Conservation (phyloP, 805 yeast species). For the Sugiyamaella qingdaonensis region DNA sequence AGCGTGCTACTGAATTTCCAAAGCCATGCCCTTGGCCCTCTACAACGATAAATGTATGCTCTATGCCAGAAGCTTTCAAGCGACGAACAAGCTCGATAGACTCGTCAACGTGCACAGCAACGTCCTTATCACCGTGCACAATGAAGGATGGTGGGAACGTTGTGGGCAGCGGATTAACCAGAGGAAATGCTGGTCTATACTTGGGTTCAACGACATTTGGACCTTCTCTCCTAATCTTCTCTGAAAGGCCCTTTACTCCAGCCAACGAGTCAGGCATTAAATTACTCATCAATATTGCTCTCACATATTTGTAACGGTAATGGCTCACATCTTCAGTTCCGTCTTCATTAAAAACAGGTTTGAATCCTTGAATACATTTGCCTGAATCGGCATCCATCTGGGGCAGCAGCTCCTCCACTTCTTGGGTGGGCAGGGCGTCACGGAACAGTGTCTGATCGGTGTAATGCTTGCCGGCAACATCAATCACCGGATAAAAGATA, state of each 20-base stretch:
- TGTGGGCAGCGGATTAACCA: background rate
- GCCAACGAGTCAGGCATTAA: conserved; percentile 2
- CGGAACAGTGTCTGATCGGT: background rate
- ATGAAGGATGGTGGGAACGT: background rate
- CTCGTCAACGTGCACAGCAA: conserved; percentile 5
- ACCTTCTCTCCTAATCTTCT: background rate
- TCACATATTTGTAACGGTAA: conserved; percentile 5
- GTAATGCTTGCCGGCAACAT: background rate
- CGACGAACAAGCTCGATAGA: background rate
- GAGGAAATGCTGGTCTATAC: background rate
- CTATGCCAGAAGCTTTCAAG: background rate
- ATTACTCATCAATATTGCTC: conserved; percentile 7
- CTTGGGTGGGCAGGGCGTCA: background rate
- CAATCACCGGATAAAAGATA: background rate
- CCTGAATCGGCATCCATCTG: background rate
- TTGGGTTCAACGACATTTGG: background rate
- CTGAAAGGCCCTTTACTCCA: background rate
- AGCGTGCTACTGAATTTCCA: background rate
- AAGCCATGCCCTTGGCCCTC: conserved; percentile 5
- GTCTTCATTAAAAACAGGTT: conserved; percentile 1
- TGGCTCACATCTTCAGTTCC: conserved; percentile 1
- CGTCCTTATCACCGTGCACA: conserved; percentile 4
- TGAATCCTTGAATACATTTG: background rate
- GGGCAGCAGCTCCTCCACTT: background rate
- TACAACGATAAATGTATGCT: background rate